Conservation (phyloP, 2,329 filamentous ascomycete species). For the Fusarium brachygibbosum region DNA sequence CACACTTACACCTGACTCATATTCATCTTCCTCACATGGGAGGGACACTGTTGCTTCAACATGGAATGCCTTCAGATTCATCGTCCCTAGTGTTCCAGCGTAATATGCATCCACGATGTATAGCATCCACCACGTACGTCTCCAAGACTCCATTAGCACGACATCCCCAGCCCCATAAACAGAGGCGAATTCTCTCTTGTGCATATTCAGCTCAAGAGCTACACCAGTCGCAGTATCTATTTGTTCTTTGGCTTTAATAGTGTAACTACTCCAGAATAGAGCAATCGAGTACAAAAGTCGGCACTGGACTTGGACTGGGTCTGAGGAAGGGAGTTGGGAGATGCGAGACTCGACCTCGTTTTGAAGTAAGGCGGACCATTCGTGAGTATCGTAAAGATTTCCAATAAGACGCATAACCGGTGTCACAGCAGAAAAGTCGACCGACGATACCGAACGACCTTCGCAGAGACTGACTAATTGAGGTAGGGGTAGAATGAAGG, state of each 20-base stretch:
- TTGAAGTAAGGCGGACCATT: slow-evolving; percentile 35
- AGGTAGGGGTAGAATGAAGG: slow-evolving; percentile 44
- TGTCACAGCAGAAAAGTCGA: slow-evolving; percentile 42
- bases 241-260: slow-evolving; percentile 44
- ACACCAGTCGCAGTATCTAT: slow-evolving; percentile 66
- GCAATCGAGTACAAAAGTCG: slow-evolving; percentile 55
- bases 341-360: slow-evolving; percentile 16
- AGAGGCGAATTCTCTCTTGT: slow-evolving; percentile 66
- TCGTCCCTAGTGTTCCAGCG: slow-evolving; percentile 49
- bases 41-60: slow-evolving; percentile 69
- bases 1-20: slow-evolving; percentile 56
- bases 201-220: slow-evolving; percentile 72
- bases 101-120: slow-evolving; percentile 71
- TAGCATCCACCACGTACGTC: slow-evolving; percentile 80
- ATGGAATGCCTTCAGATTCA: slow-evolving; percentile 50
- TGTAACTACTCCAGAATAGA: slow-evolving; percentile 53
- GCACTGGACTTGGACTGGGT: slow-evolving; percentile 54
- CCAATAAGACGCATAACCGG: slow-evolving; percentile 54
- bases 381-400: slow-evolving; percentile 48
- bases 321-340: neutral
- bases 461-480: slow-evolving; percentile 33
- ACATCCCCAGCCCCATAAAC: slow-evolving; percentile 62
- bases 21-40: slow-evolving; percentile 74
- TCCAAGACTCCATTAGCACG: slow-evolving; percentile 68
- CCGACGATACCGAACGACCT: neutral